phyloP scores from a whole-genome alignment of 2,329 filamentous ascomycete species.

The Trichoderma endophyticum region DNA sequence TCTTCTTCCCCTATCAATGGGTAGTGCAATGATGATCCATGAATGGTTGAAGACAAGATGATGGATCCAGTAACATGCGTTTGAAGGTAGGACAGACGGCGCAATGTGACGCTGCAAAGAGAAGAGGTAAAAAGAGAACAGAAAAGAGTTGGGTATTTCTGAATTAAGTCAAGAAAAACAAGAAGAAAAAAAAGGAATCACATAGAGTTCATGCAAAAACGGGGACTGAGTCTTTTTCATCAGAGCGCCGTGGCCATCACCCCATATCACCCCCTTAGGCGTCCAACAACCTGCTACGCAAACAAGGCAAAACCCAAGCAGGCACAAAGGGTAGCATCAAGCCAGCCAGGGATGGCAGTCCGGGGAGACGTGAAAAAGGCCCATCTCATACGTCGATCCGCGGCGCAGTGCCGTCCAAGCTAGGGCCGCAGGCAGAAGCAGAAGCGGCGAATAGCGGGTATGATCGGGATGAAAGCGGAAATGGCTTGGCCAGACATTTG shows the following conservation, averaged over 20 bases:
- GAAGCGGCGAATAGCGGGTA: slow-evolving; percentile 16
- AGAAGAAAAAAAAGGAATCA: not conserved
- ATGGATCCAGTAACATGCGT: not conserved
- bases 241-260: slow-evolving; percentile 7
- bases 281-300: slow-evolving; percentile 6
- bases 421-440: not conserved
- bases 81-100: not conserved
- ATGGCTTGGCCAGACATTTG: slow-evolving; percentile 7
- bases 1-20: not conserved
- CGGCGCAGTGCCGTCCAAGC: not conserved
- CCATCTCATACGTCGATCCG: slow-evolving; percentile 16
- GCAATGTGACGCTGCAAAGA: not conserved
- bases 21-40: not conserved
- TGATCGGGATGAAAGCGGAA: slow-evolving; percentile 16
- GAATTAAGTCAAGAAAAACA: not conserved
- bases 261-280: slow-evolving; percentile 8
- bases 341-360: slow-evolving; percentile 4
- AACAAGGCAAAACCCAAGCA: slow-evolving; percentile 13
- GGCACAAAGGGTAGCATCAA: slow-evolving; percentile 10
- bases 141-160: not conserved
- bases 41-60: not conserved
- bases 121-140: not conserved
- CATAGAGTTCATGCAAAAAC: slow-evolving; percentile 6
- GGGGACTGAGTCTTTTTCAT: slow-evolving; percentile 15
- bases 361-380: not conserved